Base-by-base conservation (phyloP, 257 asterid genomes). In the Buddleja alternifolia region DNA sequence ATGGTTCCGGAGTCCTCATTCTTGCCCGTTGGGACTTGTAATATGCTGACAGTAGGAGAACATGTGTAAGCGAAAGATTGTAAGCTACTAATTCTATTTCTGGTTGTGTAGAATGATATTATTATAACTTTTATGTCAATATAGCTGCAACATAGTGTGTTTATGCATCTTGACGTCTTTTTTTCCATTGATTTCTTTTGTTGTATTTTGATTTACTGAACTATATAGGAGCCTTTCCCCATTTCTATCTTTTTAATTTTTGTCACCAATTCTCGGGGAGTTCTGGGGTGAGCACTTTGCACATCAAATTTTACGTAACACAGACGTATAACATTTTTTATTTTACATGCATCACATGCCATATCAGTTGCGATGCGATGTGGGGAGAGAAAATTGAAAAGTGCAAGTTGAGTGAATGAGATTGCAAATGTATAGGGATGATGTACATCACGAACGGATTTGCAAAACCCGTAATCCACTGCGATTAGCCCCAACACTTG, bases 101-200 rank as follows among this genome's bases (percentile, higher is more conserved):
- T 51, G 69, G 60, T 72, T 34, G 24, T 65, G 79, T 78, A 73
- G 73, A 70, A 51, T 74, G 55, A 41, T 68, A 32, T 23, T 1
- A 29, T 29, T 29, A 15, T 17, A 15, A 59, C 34, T 29, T 37
- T 23, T 37, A 58, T 64, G 67, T 48, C 45, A 55, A 41, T 72
- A 55, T 77, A 61, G 41, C 59, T 66, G 59, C 70, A 21, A 47
- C 6, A 58, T 17, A 40, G 55, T 23, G 20, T 39, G 48, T 29
- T 61, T 47, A 37, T 54, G 58, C 66, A 23, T 57, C 71, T 51
- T 37, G 4, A 56, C 42, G 20, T 8, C 60, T 6, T 47, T 24
- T 40, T 36, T 25, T 19, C n/a, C n/a, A 56, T 24, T 36, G 15
- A 14, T 34, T 29, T 57, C 36, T 41, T 51, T 20, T 3, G 34